Percentiles rank a stretch among this genome's conserved stretches.
These are phyloP conservation scores for Ramaria rubella DNA, from an alignment of 768 basidiomycete genomes.

Conservation along the genomic window DNA sequence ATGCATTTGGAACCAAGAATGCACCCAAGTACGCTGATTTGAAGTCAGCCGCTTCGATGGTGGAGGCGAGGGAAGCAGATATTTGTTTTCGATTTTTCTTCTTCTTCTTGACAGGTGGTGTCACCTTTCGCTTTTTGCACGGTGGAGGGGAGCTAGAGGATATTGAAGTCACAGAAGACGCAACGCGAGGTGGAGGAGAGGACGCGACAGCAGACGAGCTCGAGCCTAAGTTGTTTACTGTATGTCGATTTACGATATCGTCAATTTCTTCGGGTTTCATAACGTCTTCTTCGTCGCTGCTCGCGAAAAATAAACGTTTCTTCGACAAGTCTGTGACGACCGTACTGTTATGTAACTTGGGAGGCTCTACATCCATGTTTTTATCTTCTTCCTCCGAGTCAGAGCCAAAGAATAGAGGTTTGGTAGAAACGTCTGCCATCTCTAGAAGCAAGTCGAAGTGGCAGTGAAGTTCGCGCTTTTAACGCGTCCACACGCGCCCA, in stretches of 20 bases:
- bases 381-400: conserved; percentile 6
- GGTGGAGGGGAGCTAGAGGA: conserved; percentile 8
- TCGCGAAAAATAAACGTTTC: conserved; percentile 35
- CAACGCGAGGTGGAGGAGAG: conserved; percentile 22
- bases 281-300: conserved; percentile 40
- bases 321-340: conserved; percentile 11
- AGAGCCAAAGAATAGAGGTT: conserved; percentile 9
- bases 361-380: background rate
- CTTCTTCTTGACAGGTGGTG: background rate
- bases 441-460: background rate
- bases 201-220: conserved; percentile 27
- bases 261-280: conserved; percentile 9
- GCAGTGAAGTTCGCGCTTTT: too few relatives aligned
- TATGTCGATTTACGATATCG: conserved; percentile 2
- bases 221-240: conserved; percentile 30
- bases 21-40: conserved; percentile 50
- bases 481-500: conserved; percentile 12
- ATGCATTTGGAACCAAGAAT: conserved; percentile 63
- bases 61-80: background rate
- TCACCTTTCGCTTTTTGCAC: conserved; percentile 10
- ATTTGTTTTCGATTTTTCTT: background rate
- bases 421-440: background rate
- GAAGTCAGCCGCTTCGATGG: background rate
- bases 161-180: background rate
- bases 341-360: background rate